Base-by-base conservation (phyloP, 2,329 filamentous ascomycete genomes). In the Tolypocladium tropicale region DNA sequence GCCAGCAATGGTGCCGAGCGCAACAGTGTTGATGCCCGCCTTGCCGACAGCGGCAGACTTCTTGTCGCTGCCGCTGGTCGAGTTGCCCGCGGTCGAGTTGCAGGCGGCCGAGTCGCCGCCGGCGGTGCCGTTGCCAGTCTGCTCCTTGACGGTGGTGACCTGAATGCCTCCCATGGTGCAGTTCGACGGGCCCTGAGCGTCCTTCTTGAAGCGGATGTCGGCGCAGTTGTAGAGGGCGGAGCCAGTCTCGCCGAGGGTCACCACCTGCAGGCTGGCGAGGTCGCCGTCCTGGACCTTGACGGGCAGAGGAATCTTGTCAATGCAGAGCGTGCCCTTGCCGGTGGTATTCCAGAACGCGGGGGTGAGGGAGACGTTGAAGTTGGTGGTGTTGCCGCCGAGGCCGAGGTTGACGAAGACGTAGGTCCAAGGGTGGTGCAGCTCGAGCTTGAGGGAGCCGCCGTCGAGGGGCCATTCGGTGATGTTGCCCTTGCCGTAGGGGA, bases 191-290 rank as follows among this genome's bases (percentile, higher is more conserved):
- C 72, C 67, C 21, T 76, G 73, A 5, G 80, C 75, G 12, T 73
- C 72, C 53, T 74, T 72, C 34, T 77, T 79, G 72, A 92, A 85
- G 30, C 81, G 84, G 61, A 91, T 81, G 63, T 92, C 88, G 65
- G 87, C 85, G 69, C 88, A 92, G 70, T 85, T 88, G 71, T 90
- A 91, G 34, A 91, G 72, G 18, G 86, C 83, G 41, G 76, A 78
- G 23, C 76, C 79, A 4, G 73, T 74, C 25, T 80, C 75, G 32
- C 82, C 83, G 51, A 83, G 75, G 4, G 83, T 85, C 37, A 90
- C 78, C 53, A 91, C 82, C 72, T 90, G 88, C 55, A 91, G 73
- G 34, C 82, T 86, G 16, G 79, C 87, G 52, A 80, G 76, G 60
- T 79, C 77, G 46, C 87, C 88, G 39, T 88, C 82, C 28, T 67